Percentiles rank a stretch among this genome's conserved stretches.
These are phyloP conservation scores for Lanmaoa rubissima DNA, from an alignment of 768 basidiomycete genomes.

Conservation along the genomic window DNA sequence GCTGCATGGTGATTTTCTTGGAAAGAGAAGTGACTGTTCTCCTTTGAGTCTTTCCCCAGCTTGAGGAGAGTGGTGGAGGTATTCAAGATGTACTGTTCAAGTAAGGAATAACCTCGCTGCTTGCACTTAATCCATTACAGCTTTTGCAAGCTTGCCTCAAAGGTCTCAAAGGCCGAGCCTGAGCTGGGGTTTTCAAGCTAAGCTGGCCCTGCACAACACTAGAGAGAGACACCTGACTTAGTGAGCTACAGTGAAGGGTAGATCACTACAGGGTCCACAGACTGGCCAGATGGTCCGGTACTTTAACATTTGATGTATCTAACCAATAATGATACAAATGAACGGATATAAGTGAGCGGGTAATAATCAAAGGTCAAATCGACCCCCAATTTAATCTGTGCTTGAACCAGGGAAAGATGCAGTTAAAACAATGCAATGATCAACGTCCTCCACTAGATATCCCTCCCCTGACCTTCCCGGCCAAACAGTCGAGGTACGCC, in stretches of 20 bases:
- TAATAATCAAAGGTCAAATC: neutral
- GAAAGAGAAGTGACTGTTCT: neutral
- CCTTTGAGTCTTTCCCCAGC: neutral
- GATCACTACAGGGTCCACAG: too few relatives aligned
- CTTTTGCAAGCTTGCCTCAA: too few relatives aligned
- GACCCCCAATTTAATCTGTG: neutral
- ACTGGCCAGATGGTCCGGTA: neutral
- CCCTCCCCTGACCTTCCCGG: slow-evolving; percentile 26
- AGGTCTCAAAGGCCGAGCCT: too few relatives aligned
- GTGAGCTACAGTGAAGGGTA: too few relatives aligned
- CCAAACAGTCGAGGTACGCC: slow-evolving; percentile 26
- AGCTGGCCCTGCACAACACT: too few relatives aligned
- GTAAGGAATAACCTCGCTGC: neutral
- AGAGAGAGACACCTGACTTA: too few relatives aligned
- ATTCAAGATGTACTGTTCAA: neutral
- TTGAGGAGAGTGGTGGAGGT: too few relatives aligned
- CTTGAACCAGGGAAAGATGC: neutral
- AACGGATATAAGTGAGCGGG: neutral
- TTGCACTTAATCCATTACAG: neutral
- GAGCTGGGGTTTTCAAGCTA: too few relatives aligned
- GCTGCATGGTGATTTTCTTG: neutral
- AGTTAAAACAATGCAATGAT: neutral
- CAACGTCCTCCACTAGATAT: slow-evolving; percentile 17
- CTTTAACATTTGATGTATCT: neutral
- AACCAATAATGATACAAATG: slow-evolving; percentile 17